Evolutionary conservation across 257 asterid species (phyloP), one percentile per base, ranked within the genome.

Genomic region (Eustoma russellianum): DNA sequence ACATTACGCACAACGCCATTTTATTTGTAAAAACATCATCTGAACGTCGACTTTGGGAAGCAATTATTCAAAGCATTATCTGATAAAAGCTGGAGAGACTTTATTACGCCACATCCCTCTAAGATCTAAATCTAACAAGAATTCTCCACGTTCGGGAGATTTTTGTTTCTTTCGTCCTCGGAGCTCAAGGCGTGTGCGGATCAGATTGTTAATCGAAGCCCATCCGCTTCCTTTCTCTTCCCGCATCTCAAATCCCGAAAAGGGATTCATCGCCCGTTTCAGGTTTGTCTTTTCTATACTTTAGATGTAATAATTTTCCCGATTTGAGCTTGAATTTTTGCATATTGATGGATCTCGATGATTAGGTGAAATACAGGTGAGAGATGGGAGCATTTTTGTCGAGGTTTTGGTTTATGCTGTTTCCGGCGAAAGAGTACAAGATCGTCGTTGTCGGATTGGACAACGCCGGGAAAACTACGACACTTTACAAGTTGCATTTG

Each of bases 381-480:
- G 52, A 41, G 57, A 83, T 86, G 97, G 97, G 97, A 45, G 96
- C 86, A 14, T 77, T 90, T 34, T 61, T 90, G 69, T 83, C 97
- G 56, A 80, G 64, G 82, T 79, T 90, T 67, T 90, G 97, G 97
- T 90, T 78, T 82, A 83, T 83, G 96, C 9, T 86, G 67, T 90
- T 90, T 64, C 94, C 95, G 57, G 98, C 98, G 33, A 82, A 83
- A 79, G 96, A 90, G 81, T 90, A 90, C 79, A 90, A 90, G 86
- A 90, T 86, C 82, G 94, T 90, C 55, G 96, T 90, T 61, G 96
- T 90, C 17, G 98, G 98, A 35, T 74, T 90, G 66, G 98, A 90
- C 63, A 90, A 90, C 85, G 98, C 96, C 16, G 98, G 98, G 9
- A 90, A 90, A 74, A 86, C 98, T 69, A 90, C 96, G 69, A 90